phyloP scores from a whole-genome alignment of 2,329 filamentous ascomycete genomes.

The Colletotrichum lupini region DNA sequence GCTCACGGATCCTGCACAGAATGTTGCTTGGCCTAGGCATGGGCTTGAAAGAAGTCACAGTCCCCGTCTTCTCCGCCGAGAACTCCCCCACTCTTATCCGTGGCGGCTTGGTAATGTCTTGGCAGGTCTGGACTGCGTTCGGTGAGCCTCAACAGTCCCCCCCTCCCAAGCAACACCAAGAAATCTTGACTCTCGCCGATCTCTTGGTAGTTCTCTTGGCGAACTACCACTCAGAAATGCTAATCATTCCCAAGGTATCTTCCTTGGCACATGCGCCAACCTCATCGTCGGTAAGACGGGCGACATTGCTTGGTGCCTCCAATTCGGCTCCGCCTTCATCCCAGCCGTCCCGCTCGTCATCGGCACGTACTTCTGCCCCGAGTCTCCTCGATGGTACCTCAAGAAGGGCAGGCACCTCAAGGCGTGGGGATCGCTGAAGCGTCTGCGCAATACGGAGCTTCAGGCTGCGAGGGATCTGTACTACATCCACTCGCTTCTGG shows the following conservation, averaged over 20 bases:
- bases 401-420: slow-evolving; percentile 66
- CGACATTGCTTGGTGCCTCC: slow-evolving; percentile 71
- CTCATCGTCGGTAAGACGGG: slow-evolving; percentile 70
- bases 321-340: slow-evolving; percentile 73
- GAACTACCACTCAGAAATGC: background rate
- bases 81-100: slow-evolving; percentile 63
- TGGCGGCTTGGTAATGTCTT: slow-evolving; percentile 64
- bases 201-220: background rate
- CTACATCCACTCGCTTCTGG: slow-evolving; percentile 60
- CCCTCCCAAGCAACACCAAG: background rate
- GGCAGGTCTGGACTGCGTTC: slow-evolving; percentile 67
- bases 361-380: slow-evolving; percentile 69
- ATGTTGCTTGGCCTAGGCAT: slow-evolving; percentile 69
- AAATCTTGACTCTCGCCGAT: background rate
- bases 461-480: slow-evolving; percentile 73
- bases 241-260: slow-evolving; percentile 60
- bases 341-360: slow-evolving; percentile 71
- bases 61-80: slow-evolving; percentile 65
- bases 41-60: slow-evolving; percentile 62
- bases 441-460: slow-evolving; percentile 67
- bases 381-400: slow-evolving; percentile 74
- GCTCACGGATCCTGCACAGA: slow-evolving; percentile 33
- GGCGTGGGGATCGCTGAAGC: slow-evolving; percentile 66
- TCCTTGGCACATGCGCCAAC: slow-evolving; percentile 74
- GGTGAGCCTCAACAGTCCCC: slow-evolving; percentile 39